Evolutionary conservation across 345 rosid species (phyloP), one percentile per base, ranked within the genome.

Genomic region (Arabidopsis suecica): DNA sequence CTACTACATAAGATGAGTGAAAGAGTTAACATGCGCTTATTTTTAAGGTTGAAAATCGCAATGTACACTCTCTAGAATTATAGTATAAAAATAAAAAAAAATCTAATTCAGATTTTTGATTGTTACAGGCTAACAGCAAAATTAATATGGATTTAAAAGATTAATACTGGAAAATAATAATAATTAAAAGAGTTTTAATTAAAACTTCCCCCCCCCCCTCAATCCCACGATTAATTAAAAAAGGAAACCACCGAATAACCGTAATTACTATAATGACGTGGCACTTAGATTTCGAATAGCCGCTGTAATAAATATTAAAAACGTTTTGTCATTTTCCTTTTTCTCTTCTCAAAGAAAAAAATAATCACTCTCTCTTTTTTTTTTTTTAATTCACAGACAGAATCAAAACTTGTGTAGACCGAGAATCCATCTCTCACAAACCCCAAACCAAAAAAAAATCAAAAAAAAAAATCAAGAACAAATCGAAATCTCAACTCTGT

Each of bases 401-500:
- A 73, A 73, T 73, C 77, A 73, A 73, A 73, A 63, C 47, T 63
- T 53, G 70, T 73, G 70, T 66, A 56, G 44, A 66, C 73, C 59
- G 73, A 67, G 78, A 74, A 67, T 60, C 68, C 36, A 64, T 54
- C 38, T 37, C 14, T 74, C 60, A 74, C 42, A 47, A 57, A 57
- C 37, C 65, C 40, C n/a, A 72, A 45, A 45, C 40, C 36, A 62
- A 60, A 61, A 51, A 18, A 32, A 67, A 33, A 33, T 16, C 18
- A 36, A 25, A 61, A 56, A 65, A 53, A 74, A 50, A 56, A 53
- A 48, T 65, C 68, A 66, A 82, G 66, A 38, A 59, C 37, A 44
- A 69, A 41, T 41, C 67, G 57, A 23, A 72, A 65, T 71, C 74
- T 56, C 50, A 83, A 82, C 85, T 81, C 83, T 70, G 71, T 69